A percentile compares a stretch with the other conserved stretches of the same genome.
Conservation (phyloP, 345 rosid species). For the Corymbia maculata region DNA sequence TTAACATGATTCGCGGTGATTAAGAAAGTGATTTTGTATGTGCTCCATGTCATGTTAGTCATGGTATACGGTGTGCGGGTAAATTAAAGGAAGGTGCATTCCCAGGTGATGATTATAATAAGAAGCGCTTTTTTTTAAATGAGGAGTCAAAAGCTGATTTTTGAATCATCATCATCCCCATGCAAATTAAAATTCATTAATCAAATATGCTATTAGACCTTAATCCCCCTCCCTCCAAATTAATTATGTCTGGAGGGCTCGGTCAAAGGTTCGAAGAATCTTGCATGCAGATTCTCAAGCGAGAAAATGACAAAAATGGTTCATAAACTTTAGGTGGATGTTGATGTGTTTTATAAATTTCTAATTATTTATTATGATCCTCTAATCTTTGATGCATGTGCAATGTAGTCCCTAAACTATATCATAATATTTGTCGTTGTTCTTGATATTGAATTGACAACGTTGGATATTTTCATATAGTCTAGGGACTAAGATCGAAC, state of each 20-base stretch:
- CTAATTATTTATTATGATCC: fast-evolving
- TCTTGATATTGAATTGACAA: fast-evolving
- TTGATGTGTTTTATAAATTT: fast-evolving
- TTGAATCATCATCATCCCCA: neutral
- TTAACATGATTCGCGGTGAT: too few relatives aligned
- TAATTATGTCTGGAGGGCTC: neutral
- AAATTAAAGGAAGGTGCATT: neutral
- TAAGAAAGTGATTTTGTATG: too few relatives aligned
- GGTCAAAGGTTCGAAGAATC: neutral
- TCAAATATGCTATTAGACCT: neutral
- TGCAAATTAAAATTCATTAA: neutral
- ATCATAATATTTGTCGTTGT: neutral
- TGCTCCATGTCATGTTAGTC: too few relatives aligned
- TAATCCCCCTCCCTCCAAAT: neutral
- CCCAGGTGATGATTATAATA: neutral
- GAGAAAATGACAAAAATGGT: fast-evolving
- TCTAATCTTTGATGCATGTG: fast-evolving
- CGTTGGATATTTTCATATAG: neutral
- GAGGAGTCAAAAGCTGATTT: neutral
- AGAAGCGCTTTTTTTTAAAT: neutral
- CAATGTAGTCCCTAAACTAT: fast-evolving
- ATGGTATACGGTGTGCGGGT: neutral
- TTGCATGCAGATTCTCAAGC: neutral
- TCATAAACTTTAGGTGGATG: fast-evolving
- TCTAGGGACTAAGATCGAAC: fast-evolving